Base-by-base conservation (phyloP, 306 rosid species). In the Prunus mume region DNA sequence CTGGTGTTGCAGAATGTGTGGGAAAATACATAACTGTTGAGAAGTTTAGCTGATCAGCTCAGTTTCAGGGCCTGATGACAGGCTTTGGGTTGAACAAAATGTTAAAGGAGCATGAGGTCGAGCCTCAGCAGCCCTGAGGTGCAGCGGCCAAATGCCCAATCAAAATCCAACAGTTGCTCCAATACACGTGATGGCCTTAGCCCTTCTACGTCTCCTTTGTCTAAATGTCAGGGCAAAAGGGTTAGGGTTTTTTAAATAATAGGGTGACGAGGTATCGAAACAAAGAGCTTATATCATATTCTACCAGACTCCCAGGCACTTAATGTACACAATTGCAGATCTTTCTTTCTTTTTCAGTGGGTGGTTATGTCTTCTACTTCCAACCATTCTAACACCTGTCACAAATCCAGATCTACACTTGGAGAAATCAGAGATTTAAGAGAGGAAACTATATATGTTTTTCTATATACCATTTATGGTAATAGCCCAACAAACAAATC, bases 101-200 rank as follows among this genome's bases (percentile, higher is more conserved):
- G 43, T 7, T 38, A 7, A 38, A 7, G 43, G n/a, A n/a, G 67
- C 46, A 55, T 55, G 79, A 66, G 57, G 60, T 68, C 20, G 41
- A 13, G 62, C 66, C 74, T 24, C 20, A 57, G 28, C 9, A 8
- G 60, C 61, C 69, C 46, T 15, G 25, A 68, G 80, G 74, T 24
- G 60, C 18, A 30, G 13, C n/a, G 69, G 19, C 17, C 20, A 43
- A 45, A 6, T 10, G 6, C 49, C 80, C 80, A 57, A 45, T 68
- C 38, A 9, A 46, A 2, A n/a, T 10, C 28, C 68, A 20, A 22
- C 75, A 8, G 8, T 6, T 45, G 45, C 22, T 19, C 58, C 18
- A 27, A 3, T 11, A 27, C 68, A 76, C 50, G 80, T 76, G 80
- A 76, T 6, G 67, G 20, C 43, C 30, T 71, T 5, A 14, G 43